Evolutionary conservation across 2,329 filamentous ascomycete genomes (phyloP).

Genomic region (Dichotomopilus funicola): DNA sequence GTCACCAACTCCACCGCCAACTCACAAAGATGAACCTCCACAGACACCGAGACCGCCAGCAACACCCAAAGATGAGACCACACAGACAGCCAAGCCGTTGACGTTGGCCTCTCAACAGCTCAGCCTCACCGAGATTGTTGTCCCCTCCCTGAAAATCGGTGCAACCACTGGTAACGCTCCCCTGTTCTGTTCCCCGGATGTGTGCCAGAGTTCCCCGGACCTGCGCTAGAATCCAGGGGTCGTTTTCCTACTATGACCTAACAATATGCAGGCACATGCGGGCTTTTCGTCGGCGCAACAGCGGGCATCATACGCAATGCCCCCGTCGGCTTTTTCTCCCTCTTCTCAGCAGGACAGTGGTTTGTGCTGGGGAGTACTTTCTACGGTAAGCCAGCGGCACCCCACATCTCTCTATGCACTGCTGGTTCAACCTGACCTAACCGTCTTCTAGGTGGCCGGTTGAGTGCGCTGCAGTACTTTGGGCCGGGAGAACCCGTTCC

Average conservation of each 20-base stretch:
- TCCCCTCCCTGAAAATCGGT: conserved; percentile 52
- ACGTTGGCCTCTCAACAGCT: conserved; percentile 17
- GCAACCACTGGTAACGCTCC: conserved; percentile 46
- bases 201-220: neutral
- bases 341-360: conserved; percentile 72
- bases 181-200: neutral
- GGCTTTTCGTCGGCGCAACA: conserved; percentile 59
- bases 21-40: neutral
- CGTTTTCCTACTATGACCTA: neutral
- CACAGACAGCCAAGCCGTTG: no score
- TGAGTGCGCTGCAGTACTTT: conserved; percentile 41
- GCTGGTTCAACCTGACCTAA: neutral
- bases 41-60: neutral
- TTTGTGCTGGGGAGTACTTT: conserved; percentile 70
- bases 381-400: conserved; percentile 50
- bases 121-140: conserved; percentile 36
- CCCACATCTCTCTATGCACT: neutral
- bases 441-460: conserved; percentile 39
- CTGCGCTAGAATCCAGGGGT: neutral
- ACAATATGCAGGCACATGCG: conserved; percentile 45
- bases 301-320: conserved; percentile 64
- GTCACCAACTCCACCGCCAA: neutral
- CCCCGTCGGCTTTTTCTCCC: conserved; percentile 63
- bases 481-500: conserved; percentile 46
- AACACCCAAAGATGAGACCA: neutral